Conservation (phyloP, 352 stramenopile genomes). For the Phytophthora palmivora region DNA sequence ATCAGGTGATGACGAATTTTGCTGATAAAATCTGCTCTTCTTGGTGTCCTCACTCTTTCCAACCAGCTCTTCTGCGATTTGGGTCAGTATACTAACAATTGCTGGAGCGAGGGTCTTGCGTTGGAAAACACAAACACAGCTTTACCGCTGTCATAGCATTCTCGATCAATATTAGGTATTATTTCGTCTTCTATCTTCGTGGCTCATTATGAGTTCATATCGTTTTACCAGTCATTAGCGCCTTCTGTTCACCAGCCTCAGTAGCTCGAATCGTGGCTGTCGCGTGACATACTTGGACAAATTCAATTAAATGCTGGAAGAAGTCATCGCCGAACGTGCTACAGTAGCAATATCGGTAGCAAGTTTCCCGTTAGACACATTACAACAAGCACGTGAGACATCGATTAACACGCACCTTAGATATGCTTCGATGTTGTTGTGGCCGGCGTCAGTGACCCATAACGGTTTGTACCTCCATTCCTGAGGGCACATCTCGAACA, state of each 20-base stretch:
- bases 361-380: conserved; percentile 16
- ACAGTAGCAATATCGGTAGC: neutral
- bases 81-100: conserved; percentile 20
- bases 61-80: conserved; percentile 17
- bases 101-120: conserved; percentile 15
- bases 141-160: conserved; percentile 13
- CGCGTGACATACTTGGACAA: conserved; percentile 77
- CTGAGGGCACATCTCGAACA: conserved; percentile 93
- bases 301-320: conserved; percentile 82
- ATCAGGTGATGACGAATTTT: conserved; percentile 27
- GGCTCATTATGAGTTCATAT: conserved; percentile 24
- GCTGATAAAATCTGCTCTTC: conserved; percentile 9
- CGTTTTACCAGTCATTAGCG: conserved; percentile 33
- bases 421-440: conserved; percentile 99
- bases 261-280: conserved; percentile 56
- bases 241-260: conserved; percentile 46
- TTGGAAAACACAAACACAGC: conserved; percentile 6
- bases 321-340: conserved; percentile 79
- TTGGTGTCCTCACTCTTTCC: conserved; percentile 14
- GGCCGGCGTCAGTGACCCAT: conserved; percentile 96
- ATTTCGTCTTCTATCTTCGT: conserved; percentile 48
- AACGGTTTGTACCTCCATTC: conserved; percentile 96
- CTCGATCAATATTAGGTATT: conserved; percentile 44
- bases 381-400: conserved; percentile 1
- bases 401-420: conserved; percentile 62